phyloP scores from a whole-genome alignment of 1,284 basidiomycete genomes.

The Rhodotorula mucilaginosa region DNA sequence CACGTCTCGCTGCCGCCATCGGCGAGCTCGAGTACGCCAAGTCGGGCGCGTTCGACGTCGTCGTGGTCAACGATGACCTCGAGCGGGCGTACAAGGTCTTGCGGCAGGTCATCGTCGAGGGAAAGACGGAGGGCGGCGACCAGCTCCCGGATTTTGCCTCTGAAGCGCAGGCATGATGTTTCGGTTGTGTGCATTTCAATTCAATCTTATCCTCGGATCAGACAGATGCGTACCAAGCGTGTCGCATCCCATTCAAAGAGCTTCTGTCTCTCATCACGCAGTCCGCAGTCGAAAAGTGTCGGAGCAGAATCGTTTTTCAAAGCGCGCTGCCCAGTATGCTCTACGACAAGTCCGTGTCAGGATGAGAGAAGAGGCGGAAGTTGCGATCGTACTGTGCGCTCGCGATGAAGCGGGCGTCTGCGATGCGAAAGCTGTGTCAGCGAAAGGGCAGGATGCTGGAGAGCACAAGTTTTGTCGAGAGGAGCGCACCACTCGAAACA shows the following conservation, averaged over 20 bases:
- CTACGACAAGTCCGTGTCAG: slow-evolving; percentile 34
- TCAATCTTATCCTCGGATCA: background rate
- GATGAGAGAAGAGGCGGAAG: slow-evolving; percentile 75
- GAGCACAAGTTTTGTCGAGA: background rate
- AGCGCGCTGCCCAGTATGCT: too few species aligned
- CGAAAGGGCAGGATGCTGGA: background rate
- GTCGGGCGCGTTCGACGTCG: slow-evolving; percentile 70
- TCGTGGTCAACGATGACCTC: slow-evolving; percentile 90
- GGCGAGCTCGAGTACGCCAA: slow-evolving; percentile 82
- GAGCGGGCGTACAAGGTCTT: slow-evolving; percentile 70
- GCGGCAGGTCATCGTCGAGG: slow-evolving; percentile 58
- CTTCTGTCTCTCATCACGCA: too few species aligned
- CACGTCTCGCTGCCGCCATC: slow-evolving; percentile 75
- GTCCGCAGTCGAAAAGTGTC: too few species aligned
- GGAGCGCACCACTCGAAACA: slow-evolving; percentile 55
- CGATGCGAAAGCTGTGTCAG: slow-evolving; percentile 26
- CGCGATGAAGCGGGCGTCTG: slow-evolving; percentile 78
- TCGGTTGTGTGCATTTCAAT: background rate
- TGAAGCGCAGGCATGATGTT: slow-evolving; percentile 2
- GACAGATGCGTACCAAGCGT: too few species aligned
- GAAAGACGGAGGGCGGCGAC: slow-evolving; percentile 21
- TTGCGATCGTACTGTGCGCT: slow-evolving; percentile 89
- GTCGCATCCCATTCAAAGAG: too few species aligned
- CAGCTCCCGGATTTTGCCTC: slow-evolving; percentile 27
- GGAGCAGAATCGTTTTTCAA: too few species aligned